A percentile compares a stretch with the other conserved stretches of the same genome.
Evolutionary conservation across 805 yeast genomes (phyloP).

Genomic region (Saccharomyces eubayanus): DNA sequence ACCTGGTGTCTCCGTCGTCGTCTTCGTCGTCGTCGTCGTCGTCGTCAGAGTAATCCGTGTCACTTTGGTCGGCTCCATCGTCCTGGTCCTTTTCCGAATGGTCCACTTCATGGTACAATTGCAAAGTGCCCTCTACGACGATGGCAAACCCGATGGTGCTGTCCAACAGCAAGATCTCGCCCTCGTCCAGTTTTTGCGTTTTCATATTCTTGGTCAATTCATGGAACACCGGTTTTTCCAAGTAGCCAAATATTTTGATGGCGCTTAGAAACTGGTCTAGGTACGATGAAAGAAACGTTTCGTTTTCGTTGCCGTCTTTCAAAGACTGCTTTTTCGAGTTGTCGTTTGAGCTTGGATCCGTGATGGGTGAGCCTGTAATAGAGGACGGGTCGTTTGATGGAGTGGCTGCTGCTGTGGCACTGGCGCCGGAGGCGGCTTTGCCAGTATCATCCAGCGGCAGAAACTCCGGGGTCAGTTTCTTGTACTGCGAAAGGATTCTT

Average conservation of each 20-base stretch:
- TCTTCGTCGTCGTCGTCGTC: slow-evolving; percentile 29
- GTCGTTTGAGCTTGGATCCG: neutral
- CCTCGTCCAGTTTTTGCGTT: slow-evolving; percentile 70
- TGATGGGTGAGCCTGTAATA: neutral
- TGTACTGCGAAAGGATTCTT: slow-evolving; percentile 22
- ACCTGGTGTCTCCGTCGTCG: slow-evolving; percentile 28
- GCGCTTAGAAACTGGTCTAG: slow-evolving; percentile 86
- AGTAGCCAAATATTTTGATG: slow-evolving; percentile 86
- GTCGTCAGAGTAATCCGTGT: slow-evolving; percentile 1
- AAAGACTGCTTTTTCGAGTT: neutral
- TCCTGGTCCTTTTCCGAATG: slow-evolving; percentile 19
- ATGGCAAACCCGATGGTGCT: slow-evolving; percentile 79
- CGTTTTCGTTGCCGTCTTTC: slow-evolving; percentile 7
- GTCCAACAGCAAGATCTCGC: slow-evolving; percentile 67
- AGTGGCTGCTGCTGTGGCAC: neutral
- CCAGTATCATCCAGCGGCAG: slow-evolving; percentile 1
- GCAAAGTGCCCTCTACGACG: slow-evolving; percentile 85
- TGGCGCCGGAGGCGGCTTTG: neutral
- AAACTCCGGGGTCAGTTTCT: slow-evolving; percentile 16
- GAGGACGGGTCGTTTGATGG: neutral
- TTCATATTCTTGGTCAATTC: slow-evolving; percentile 88
- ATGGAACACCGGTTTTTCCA: slow-evolving; percentile 84
- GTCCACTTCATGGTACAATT: slow-evolving; percentile 55
- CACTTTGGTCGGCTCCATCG: slow-evolving; percentile 5
- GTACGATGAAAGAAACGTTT: slow-evolving; percentile 44